A percentile compares a stretch with the other conserved stretches of the same genome.
These are phyloP conservation scores for Hyphodiscus hymeniophilus DNA, from an alignment of 495 filamentous ascomycete species.

Conservation along the genomic window DNA sequence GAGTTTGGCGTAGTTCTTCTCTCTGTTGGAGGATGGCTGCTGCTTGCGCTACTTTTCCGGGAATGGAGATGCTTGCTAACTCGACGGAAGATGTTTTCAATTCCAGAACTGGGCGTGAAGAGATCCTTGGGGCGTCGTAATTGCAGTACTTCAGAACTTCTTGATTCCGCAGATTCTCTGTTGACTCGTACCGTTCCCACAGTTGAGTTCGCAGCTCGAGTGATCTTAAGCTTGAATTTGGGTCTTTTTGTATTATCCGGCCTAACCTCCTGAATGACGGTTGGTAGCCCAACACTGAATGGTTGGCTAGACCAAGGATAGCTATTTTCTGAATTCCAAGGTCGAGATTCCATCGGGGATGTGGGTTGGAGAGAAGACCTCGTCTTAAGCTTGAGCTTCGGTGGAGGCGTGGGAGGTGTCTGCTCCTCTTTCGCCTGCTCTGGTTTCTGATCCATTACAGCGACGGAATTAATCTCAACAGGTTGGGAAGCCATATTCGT, in stretches of 20 bases:
- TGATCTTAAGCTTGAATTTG: slow-evolving; percentile 30
- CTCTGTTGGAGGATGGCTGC: neutral
- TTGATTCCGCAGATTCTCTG: slow-evolving; percentile 5
- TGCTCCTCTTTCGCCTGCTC: neutral
- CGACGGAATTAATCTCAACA: neutral
- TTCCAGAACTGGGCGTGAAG: slow-evolving; percentile 16
- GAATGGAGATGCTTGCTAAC: slow-evolving; percentile 26
- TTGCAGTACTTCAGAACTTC: neutral
- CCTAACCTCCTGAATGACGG: neutral
- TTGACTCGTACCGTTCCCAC: slow-evolving; percentile 17
- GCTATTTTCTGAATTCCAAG: slow-evolving; percentile 15
- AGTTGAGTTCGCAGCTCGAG: slow-evolving; percentile 9
- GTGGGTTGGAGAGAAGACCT: neutral
- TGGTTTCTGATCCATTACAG: neutral
- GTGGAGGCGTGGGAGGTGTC: neutral
- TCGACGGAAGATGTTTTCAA: slow-evolving; percentile 21
- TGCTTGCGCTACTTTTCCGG: slow-evolving; percentile 24
- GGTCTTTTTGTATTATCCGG: slow-evolving; percentile 7
- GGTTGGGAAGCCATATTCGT: neutral
- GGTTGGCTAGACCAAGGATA: slow-evolving; percentile 13
- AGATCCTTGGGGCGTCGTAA: slow-evolving; percentile 18
- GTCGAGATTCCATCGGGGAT: slow-evolving; percentile 6
- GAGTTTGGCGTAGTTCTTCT: neutral
- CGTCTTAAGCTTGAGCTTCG: slow-evolving; percentile 16
- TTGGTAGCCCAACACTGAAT: slow-evolving; percentile 1